Base-by-base conservation (phyloP, 352 stramenopile genomes). In the Thraustochytrium sp. region DNA sequence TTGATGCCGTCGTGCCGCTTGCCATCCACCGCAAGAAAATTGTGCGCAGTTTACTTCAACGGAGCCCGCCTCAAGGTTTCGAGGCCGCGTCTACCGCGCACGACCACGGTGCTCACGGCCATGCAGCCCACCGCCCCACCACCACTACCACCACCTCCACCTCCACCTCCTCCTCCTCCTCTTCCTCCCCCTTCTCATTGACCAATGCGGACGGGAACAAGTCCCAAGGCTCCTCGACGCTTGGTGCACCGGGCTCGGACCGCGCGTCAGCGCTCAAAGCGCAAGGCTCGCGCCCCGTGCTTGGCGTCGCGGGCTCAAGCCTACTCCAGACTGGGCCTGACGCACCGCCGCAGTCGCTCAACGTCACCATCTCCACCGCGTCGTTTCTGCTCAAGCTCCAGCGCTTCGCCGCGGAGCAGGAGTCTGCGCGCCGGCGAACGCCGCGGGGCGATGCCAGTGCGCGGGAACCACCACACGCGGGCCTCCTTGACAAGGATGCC, bases 11-110 rank as follows among this genome's bases (percentile, higher is more conserved):
- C 4, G 53, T 80, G 18, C n/a, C 49, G 13, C 53, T 51, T 18
- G 23, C 44, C 1, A 42, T 80, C 9, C 68, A 80, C 37, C 68
- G 68, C 46, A 68, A 63, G 13, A 76, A 44, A 21, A 48, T 80
- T 26, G 26, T 64, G 16, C 68, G 68, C n/a, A 11, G 76, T 23
- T 26, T 80, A 11, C 18, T 80, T 23, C 68, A 80, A 36, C 76
- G 37, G 3, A 75, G 0, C 4, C 34, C 53, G 26, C 68, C 68
- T 2, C 26, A 40, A 3, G 5, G 37, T 72, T 23, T 55, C n/a
- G n/a, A 55, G n/a, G 48, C 18, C n/a, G 18, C 48, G n/a, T n/a
- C n/a, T n/a, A n/a, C n/a, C n/a, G n/a, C n/a, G n/a, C n/a, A n/a
- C n/a, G 36, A 21, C 5, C 26, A 18, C 36, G 54, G 5, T 38